phyloP scores from a whole-genome alignment of 768 basidiomycete species.

The Boletus bicolor region DNA sequence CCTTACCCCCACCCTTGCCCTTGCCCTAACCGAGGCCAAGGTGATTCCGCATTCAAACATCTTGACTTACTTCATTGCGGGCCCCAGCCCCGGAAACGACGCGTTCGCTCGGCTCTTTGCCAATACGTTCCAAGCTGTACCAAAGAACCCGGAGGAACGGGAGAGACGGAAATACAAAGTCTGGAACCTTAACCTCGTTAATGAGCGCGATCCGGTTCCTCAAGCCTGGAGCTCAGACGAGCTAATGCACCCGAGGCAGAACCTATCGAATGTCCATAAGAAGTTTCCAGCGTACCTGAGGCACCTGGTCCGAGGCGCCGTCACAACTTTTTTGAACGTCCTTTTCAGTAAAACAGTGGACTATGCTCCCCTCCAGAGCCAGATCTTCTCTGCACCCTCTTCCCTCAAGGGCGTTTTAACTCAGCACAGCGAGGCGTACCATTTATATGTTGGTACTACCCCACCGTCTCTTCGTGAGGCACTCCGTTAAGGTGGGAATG shows the following conservation, averaged over 20 bases:
- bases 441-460: background rate
- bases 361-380: slow-evolving; percentile 4
- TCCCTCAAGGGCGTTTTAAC: background rate
- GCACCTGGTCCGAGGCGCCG: no score
- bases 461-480: no score
- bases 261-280: background rate
- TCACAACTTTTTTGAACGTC: no score
- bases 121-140: background rate
- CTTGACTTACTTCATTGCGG: slow-evolving; percentile 7
- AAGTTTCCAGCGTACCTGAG: no score
- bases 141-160: background rate
- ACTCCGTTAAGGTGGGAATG: no score
- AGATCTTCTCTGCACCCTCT: background rate
- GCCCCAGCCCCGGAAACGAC: slow-evolving; percentile 11
- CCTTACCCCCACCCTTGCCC: slow-evolving; percentile 10
- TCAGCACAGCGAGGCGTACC: background rate
- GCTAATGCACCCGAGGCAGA: background rate
- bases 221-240: slow-evolving; percentile 8
- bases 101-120: background rate
- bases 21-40: background rate
- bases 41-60: background rate
- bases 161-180: background rate
- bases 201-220: slow-evolving; percentile 10
- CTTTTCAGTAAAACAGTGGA: background rate
- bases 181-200: slow-evolving; percentile 17